These are phyloP conservation scores for Pseudogymnoascus sp. DNA, from an alignment of 2,329 filamentous ascomycete genomes.

Conservation along the genomic window DNA sequence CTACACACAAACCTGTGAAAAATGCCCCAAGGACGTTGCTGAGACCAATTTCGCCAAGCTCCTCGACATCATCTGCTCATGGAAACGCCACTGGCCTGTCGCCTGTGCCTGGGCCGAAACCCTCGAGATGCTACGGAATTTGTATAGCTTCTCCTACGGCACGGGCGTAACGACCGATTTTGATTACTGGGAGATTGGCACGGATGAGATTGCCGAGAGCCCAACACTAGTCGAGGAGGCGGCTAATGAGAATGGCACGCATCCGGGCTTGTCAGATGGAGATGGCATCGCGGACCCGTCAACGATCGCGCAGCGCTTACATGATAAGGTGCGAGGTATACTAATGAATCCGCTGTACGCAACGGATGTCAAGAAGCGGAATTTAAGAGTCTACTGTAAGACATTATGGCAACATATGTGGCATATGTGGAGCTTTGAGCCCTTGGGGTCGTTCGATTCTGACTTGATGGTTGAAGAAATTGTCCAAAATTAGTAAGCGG, in stretches of 20 bases:
- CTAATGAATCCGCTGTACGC: slow-evolving; percentile 4
- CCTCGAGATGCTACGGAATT: slow-evolving; percentile 12
- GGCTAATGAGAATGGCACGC: background rate
- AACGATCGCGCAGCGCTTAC: background rate
- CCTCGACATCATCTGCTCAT: slow-evolving; percentile 13
- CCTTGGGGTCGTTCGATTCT: background rate
- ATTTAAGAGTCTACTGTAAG: slow-evolving; percentile 12
- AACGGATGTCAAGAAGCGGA: slow-evolving; percentile 11
- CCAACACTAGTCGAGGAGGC: background rate
- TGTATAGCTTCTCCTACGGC: slow-evolving; percentile 14
- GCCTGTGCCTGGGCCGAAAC: background rate
- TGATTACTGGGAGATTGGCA: slow-evolving; percentile 11
- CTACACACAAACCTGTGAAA: slow-evolving; percentile 9
- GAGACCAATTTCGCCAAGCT: background rate
- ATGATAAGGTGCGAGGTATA: slow-evolving; percentile 10
- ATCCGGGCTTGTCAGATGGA: background rate
- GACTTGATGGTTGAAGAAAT: background rate
- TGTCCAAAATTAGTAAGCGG: background rate
- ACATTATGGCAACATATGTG: slow-evolving; percentile 15
- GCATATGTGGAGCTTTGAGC: slow-evolving; percentile 9
- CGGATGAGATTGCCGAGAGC: background rate
- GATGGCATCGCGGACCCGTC: slow-evolving; percentile 2
- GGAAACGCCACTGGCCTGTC: background rate
- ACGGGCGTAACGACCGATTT: slow-evolving; percentile 8
- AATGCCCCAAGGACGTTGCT: slow-evolving; percentile 9